Percentiles rank a stretch among this genome's conserved stretches.
Evolutionary conservation across 2,329 filamentous ascomycete species (phyloP).

Genomic region (Hirsutella thompsonii): DNA sequence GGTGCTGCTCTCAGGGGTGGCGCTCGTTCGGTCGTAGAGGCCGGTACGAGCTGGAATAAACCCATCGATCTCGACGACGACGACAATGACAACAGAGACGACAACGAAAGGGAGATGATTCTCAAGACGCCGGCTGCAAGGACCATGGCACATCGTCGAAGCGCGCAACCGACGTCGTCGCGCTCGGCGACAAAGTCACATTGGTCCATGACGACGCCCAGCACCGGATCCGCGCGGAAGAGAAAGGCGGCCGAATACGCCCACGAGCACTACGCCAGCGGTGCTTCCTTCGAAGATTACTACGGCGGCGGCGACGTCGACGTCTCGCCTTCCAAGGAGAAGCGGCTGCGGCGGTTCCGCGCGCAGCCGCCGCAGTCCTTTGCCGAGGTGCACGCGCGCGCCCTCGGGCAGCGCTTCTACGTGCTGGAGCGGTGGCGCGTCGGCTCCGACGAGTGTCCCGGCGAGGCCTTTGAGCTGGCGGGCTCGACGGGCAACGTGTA

Average conservation of each 20-base stretch:
- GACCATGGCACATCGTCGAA: too few relatives aligned
- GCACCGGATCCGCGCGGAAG: too few relatives aligned
- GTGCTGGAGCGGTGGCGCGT: constrained; percentile 26
- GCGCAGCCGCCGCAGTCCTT: constrained; percentile 21
- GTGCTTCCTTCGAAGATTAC: too few relatives aligned
- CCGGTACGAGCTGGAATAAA: constrained; percentile 4
- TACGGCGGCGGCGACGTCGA: not conserved
- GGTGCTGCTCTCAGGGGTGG: not conserved
- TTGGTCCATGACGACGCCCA: too few relatives aligned
- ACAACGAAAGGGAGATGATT: not conserved
- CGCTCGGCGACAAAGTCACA: too few relatives aligned
- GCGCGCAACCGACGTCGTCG: too few relatives aligned
- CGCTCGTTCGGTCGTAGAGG: not conserved
- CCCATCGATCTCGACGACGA: constrained; percentile 4
- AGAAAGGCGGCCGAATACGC: too few relatives aligned
- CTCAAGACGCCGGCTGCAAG: not conserved
- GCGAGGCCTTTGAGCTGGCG: constrained; percentile 44
- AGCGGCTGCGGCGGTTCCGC: constrained; percentile 21
- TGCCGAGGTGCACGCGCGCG: constrained; percentile 22
- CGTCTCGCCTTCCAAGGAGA: constrained; percentile 12
- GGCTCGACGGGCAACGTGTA: constrained; percentile 57
- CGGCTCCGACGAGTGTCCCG: constrained; percentile 23
- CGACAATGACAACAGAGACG: not conserved
- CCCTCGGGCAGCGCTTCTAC: constrained; percentile 30
- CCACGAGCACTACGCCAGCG: too few relatives aligned